Conservation (phyloP, 2,329 filamentous ascomycete genomes). For the Trichophyton simii region DNA sequence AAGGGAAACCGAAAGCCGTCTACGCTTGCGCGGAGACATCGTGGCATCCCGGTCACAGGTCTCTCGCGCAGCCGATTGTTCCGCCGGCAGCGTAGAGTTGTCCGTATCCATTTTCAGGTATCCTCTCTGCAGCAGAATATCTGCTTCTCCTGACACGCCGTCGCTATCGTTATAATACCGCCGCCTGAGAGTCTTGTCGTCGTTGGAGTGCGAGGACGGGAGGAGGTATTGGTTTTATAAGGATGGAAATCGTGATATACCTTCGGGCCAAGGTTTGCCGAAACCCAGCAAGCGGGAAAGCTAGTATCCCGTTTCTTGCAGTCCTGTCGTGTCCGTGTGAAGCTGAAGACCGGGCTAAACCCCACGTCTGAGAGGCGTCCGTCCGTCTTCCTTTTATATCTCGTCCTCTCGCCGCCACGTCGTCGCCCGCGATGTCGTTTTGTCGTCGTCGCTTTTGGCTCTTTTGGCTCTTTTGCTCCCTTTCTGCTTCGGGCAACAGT, state of each 20-base stretch:
- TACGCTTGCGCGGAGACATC: slow-evolving; percentile 14
- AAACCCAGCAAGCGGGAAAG: not conserved
- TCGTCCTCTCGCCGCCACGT: too few relatives aligned
- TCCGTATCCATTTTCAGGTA: slow-evolving; percentile 6
- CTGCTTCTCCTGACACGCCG: not conserved
- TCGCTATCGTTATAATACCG: not conserved
- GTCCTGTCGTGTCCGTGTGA: too few relatives aligned
- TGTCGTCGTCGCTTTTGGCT: too few relatives aligned
- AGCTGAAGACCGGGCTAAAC: too few relatives aligned
- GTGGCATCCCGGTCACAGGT: not conserved
- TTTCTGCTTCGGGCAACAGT: too few relatives aligned
- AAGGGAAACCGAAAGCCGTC: slow-evolving; percentile 9
- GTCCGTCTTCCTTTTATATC: too few relatives aligned
- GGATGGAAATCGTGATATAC: not conserved
- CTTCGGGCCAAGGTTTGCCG: not conserved
- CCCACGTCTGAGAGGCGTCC: too few relatives aligned
- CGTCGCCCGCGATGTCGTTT: too few relatives aligned
- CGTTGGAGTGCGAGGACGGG: not conserved
- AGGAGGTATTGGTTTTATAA: not conserved
- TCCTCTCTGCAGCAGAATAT: not conserved
- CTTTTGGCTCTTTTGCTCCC: too few relatives aligned
- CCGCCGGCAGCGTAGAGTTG: not conserved
- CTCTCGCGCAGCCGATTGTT: not conserved
- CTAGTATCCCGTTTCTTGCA: too few relatives aligned
- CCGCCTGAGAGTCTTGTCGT: not conserved